phyloP scores from a whole-genome alignment of 1,284 basidiomycete genomes.

The Microbotryum intermedium region DNA sequence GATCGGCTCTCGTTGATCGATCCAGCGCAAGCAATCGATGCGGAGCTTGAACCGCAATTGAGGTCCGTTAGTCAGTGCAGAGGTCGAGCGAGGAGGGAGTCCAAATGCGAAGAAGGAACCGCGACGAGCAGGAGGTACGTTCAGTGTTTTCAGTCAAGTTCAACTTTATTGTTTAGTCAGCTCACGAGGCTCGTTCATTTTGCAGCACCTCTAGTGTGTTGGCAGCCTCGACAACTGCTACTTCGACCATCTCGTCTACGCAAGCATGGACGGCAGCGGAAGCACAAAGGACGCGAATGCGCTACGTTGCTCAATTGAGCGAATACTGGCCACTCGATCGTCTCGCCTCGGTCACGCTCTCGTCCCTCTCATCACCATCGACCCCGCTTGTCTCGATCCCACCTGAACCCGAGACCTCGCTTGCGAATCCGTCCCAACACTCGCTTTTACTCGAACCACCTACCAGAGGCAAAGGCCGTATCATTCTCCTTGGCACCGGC shows the following conservation, averaged over 20 bases:
- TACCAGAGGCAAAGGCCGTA: conserved; percentile 49
- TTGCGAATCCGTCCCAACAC: conserved; percentile 8
- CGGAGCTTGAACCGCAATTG: neutral
- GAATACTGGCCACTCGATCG: conserved; percentile 28
- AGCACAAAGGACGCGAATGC: conserved; percentile 35
- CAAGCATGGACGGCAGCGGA: conserved; percentile 19
- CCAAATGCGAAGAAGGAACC: neutral
- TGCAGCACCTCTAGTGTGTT: neutral
- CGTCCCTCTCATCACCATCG: conserved; percentile 34
- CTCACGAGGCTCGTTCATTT: neutral
- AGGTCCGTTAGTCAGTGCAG: neutral
- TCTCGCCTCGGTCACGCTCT: conserved; percentile 28
- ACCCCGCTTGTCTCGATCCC: conserved; percentile 5
- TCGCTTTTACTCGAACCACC: conserved; percentile 20
- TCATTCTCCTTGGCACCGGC: conserved; percentile 84
- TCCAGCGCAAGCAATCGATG: neutral
- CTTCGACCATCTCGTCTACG: neutral
- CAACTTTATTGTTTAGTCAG: neutral
- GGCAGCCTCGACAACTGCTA: neutral
- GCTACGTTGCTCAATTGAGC: conserved; percentile 40
- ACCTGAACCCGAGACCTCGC: neutral
- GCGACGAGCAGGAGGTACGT: neutral
- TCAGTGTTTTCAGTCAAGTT: no score
- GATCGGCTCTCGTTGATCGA: conserved; percentile 6
- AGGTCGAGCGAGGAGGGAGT: neutral